Conservation (phyloP, 192 early-diverging fungal genomes). For the Mortierella alpina region DNA sequence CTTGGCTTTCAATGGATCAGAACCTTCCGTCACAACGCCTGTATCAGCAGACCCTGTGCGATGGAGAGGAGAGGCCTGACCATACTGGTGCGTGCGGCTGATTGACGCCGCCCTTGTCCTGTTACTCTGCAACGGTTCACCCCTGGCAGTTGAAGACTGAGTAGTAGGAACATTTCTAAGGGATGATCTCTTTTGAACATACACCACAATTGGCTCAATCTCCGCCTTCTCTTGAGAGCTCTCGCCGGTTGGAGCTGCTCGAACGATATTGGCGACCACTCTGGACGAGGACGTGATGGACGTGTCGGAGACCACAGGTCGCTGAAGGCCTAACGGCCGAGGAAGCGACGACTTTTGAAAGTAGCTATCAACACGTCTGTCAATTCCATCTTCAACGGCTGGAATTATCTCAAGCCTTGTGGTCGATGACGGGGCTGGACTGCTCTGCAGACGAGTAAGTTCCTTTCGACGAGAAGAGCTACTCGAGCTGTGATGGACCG, state of each 20-base stretch:
- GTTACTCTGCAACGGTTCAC: neutral
- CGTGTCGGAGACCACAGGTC: slow-evolving; percentile 12
- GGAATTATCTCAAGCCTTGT: neutral
- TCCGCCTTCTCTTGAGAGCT: neutral
- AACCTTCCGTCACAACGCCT: neutral
- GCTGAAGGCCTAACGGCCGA: slow-evolving; percentile 11
- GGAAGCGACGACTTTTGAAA: slow-evolving; percentile 9
- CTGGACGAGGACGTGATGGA: slow-evolving; percentile 4
- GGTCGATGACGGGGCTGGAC: neutral
- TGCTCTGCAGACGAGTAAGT: too few species aligned
- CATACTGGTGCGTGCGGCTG: neutral
- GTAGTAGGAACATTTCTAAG: neutral
- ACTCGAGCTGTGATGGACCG: too few species aligned
- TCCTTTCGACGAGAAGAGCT: too few species aligned
- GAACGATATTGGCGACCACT: neutral
- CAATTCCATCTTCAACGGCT: neutral
- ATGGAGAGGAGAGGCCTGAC: neutral
- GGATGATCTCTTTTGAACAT: slow-evolving; percentile 3
- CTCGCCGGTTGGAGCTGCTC: neutral
- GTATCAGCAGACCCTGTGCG: too few species aligned
- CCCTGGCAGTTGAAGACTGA: neutral
- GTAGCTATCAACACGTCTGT: neutral
- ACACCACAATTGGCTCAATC: neutral
- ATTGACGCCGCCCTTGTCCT: neutral
- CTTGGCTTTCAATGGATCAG: slow-evolving; percentile 2